These are phyloP conservation scores for Tricholomella constricta DNA, from an alignment of 768 basidiomycete species.

Conservation along the genomic window DNA sequence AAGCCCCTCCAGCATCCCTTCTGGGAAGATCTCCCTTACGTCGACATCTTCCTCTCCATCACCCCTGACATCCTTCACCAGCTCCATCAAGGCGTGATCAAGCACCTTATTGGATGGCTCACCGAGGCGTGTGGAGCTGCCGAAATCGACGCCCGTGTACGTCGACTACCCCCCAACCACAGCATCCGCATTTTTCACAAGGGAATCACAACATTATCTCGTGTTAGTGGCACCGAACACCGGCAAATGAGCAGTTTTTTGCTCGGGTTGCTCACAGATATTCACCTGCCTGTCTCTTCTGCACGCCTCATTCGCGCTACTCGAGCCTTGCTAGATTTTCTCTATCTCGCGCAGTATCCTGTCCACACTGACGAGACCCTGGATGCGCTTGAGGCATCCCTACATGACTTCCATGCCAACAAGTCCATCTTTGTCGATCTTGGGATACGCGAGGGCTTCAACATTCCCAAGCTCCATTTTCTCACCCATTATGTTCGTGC, in stretches of 20 bases:
- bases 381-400: constrained; percentile 20
- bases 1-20: constrained; percentile 28
- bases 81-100: constrained; percentile 35
- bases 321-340: constrained; percentile 38
- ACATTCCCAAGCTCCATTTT: constrained; percentile 45
- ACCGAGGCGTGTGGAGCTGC: constrained; percentile 18
- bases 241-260: constrained; percentile 33
- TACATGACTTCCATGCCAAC: constrained; percentile 36
- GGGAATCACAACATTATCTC: constrained; percentile 19
- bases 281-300: constrained; percentile 14
- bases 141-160: constrained; percentile 37
- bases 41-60: constrained; percentile 24
- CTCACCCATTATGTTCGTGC: constrained; percentile 31
- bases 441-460: constrained; percentile 35
- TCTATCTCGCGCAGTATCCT: constrained; percentile 37
- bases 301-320: constrained; percentile 25
- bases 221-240: constrained; percentile 36
- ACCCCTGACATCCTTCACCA: constrained; percentile 39
- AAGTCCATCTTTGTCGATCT: constrained; percentile 37
- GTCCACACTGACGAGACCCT: constrained; percentile 32
- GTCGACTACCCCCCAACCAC: background rate
- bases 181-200: too few species aligned
- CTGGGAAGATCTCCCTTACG: constrained; percentile 30
- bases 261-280: constrained; percentile 30
- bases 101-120: constrained; percentile 36